Evolutionary conservation across 2,329 filamentous ascomycete genomes (phyloP), one percentile per base, ranked within the genome.

Genomic region (Colletotrichum tabaci): DNA sequence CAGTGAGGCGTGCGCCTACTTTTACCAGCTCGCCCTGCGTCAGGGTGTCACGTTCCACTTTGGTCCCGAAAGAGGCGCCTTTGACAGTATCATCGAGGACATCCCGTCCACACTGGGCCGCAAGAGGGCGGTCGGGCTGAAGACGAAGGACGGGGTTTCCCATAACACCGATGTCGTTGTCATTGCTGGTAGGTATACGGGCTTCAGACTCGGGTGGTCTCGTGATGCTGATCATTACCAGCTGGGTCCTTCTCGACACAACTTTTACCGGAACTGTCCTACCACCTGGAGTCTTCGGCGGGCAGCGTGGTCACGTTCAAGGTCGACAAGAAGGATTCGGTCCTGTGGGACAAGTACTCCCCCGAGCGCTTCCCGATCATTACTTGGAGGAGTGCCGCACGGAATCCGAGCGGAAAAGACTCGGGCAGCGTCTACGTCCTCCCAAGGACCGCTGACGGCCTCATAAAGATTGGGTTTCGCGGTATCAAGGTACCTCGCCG

Each of bases 401-500:
- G 78, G n/a, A 74, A 75, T 40, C 66, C 62, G 1, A 70, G 61
- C 26, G 79, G 79, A 12, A 79, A 77, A 57, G 79, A 80, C 38
- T 77, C 75, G 3, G 77, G 76, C 21, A 77, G 77, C 1, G 63
- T 80, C 0, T 80, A 79, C 53, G 75, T 78, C 0, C 78, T 80
- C 52, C 74, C 78, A 1, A 63, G 76, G 26, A 75, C 77, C 35
- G 70, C 73, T 3, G 58, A 71, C 8, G 78, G 78, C 1, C 62
- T 62, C 9, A 65, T 80, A 44, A 79, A 79, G 68, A 76, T 80
- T 26, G 78, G 77, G 0, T 79, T 78, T 46, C 75, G 79, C 6
- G 78, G 77, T 12, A 76, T 74, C 10, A 79, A 79, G 64, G 78
- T 79, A 76, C 71, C 83, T 84, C 9, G 85, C 86, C 70, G 82